phyloP scores from a whole-genome alignment of 108 stramenopile genomes.

The Stephanodiscus minutulus region DNA sequence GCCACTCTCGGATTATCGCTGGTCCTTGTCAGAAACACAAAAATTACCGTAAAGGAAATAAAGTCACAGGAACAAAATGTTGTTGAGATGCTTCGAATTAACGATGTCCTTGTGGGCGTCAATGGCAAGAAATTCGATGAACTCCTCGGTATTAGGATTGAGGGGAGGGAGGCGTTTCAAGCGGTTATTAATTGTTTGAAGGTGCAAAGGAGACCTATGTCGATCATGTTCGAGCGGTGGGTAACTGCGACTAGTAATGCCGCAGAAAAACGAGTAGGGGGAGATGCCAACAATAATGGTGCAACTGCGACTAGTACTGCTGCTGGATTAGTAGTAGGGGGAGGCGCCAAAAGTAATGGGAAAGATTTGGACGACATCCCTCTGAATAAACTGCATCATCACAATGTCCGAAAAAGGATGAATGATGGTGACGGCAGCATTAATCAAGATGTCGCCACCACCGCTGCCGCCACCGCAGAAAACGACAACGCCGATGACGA shows the following conservation, averaged over 20 bases:
- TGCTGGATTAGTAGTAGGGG: neutral
- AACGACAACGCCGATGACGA: constrained; percentile 6
- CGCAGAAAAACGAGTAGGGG: neutral
- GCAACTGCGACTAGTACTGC: neutral
- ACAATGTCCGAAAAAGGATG: constrained; percentile 7
- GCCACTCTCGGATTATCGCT: constrained; percentile 32
- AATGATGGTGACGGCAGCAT: neutral
- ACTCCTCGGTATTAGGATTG: neutral
- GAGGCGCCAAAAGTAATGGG: constrained; percentile 11
- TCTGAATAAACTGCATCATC: constrained; percentile 8
- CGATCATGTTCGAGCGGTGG: constrained; percentile 38
- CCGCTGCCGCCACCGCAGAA: neutral
- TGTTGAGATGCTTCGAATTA: constrained; percentile 10
- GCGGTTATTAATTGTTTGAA: constrained; percentile 20
- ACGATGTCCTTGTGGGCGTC: constrained; percentile 41
- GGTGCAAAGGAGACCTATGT: constrained; percentile 29
- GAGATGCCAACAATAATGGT: neutral
- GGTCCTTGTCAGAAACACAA: neutral
- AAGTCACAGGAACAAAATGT: constrained; percentile 1
- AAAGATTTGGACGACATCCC: constrained; percentile 20
- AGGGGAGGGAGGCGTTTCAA: constrained; percentile 21
- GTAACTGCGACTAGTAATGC: neutral
- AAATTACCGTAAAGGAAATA: constrained; percentile 5
- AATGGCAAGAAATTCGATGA: constrained; percentile 36
- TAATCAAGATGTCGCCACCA: neutral